A percentile compares a stretch with the other conserved stretches of the same genome.
Evolutionary conservation across 2,329 filamentous ascomycete genomes (phyloP).

Genomic region (Epichloe baconii): DNA sequence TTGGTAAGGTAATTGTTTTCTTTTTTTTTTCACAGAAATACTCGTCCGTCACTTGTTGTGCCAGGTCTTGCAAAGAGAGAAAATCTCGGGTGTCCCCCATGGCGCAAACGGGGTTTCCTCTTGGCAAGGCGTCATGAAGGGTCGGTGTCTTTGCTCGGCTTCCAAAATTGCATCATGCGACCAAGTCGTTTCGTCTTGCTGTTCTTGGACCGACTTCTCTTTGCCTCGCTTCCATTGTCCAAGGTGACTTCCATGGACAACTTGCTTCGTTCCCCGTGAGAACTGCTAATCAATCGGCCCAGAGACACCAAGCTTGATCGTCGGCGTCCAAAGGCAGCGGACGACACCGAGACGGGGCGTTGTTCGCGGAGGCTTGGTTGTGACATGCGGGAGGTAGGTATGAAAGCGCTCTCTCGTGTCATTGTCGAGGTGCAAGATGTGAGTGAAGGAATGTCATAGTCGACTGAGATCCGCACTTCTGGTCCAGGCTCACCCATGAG

Average conservation of each 20-base stretch:
- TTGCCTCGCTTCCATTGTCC: slow-evolving; percentile 39
- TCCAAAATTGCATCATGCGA: slow-evolving; percentile 71
- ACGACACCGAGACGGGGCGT: slow-evolving; percentile 49
- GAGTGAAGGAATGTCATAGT: slow-evolving; percentile 56
- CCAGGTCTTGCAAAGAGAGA: background rate
- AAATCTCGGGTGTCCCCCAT: background rate
- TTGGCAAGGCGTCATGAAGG: slow-evolving; percentile 11
- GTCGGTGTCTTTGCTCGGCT: slow-evolving; percentile 35
- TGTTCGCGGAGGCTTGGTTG: slow-evolving; percentile 38
- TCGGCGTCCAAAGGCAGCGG: slow-evolving; percentile 51
- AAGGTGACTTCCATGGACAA: slow-evolving; percentile 53
- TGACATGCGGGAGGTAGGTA: slow-evolving; percentile 31
- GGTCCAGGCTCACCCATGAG: slow-evolving; percentile 63
- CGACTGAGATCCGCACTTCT: slow-evolving; percentile 56
- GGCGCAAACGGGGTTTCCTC: background rate
- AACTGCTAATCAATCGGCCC: slow-evolving; percentile 61
- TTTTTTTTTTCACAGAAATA: background rate
- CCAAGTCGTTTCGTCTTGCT: slow-evolving; percentile 60
- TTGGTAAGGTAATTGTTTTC: background rate
- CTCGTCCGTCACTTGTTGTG: background rate
- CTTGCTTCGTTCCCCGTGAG: slow-evolving; percentile 63
- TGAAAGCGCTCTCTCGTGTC: slow-evolving; percentile 51
- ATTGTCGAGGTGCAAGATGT: slow-evolving; percentile 69
- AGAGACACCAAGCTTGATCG: slow-evolving; percentile 66
- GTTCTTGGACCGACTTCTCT: slow-evolving; percentile 38